Evolutionary conservation across 371 early-diverging fungal genomes (phyloP), one percentile per base, ranked within the genome.

Genomic region (Lichtheimia hyalospora): DNA sequence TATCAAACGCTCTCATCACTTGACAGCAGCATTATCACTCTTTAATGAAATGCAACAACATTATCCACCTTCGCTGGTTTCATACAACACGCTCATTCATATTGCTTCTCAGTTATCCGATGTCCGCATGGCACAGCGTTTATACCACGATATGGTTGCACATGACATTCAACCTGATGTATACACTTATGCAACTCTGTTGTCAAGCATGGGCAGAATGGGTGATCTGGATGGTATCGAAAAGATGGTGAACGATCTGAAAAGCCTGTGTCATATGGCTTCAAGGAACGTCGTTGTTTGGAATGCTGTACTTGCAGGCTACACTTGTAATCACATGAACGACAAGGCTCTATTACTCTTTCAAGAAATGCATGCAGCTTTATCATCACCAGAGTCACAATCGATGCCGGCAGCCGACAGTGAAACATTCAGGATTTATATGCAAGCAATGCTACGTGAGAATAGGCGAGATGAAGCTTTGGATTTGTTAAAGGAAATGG

Each of bases 101-200:
- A 70, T 77, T 43, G 81, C 81, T 40, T 67, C 73, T 1, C 63
- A 72, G 41, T 40, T 73, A 1, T 57, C 64, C n/a, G 81, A 81
- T 48, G 48, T 75, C 6, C 59, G 70, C 5, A 75, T 74, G 27
- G 75, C 81, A 13, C 77, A 81, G 48, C 75, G 71, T 20, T 61
- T 81, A 14, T 81, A 81, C 63, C 70, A 77, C 46, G 74, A 73
- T 15, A 77, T 81, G 77, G 34, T 73, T 13, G 71, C 81, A 4
- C 66, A 67, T 24, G 66, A 54, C 2, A 46, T 81, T 5, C 57
- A 60, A 14, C 74, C 81, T 0, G 75, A 81, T 27, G 60, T 24
- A 6, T 70, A 63, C 18, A 81, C 81, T 1, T 81, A 77, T 39
- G 60, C 77, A 0, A 71, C 74, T 0, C 56, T 81, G n/a, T 18